A percentile compares a stretch with the other conserved stretches of the same genome.
phyloP scores from a whole-genome alignment of 225 moss, liverwort and hornwort genomes.

The Bryum argenteum region DNA sequence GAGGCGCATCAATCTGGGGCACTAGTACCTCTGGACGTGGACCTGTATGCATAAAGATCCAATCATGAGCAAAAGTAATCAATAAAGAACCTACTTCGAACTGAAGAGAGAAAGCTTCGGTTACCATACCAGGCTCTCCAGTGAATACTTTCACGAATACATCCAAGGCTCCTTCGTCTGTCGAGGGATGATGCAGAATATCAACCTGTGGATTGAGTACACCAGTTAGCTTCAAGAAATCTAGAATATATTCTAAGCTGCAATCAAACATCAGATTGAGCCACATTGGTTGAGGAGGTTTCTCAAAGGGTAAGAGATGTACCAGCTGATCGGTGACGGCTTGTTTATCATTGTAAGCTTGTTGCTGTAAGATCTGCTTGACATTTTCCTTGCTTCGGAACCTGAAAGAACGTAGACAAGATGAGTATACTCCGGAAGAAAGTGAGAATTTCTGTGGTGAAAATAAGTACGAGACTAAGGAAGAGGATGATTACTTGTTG shows the following conservation, averaged over 20 bases:
- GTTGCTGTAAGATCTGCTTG: conserved; percentile 88
- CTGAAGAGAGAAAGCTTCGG: not conserved
- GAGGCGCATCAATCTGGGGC: conserved; percentile 66
- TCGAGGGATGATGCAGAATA: conserved; percentile 92
- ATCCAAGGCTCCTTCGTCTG: conserved; percentile 86
- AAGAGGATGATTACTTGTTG: conserved; percentile 57
- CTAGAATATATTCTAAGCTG: not conserved
- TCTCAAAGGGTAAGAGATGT: conserved; percentile 12
- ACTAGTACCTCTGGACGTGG: conserved; percentile 92
- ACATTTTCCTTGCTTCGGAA: conserved; percentile 93
- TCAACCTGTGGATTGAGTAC: conserved; percentile 66
- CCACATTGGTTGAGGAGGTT: not conserved
- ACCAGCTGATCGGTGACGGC: conserved; percentile 96
- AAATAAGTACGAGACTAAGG: not conserved
- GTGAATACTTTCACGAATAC: conserved; percentile 98
- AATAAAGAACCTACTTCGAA: not conserved
- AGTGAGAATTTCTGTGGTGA: not conserved
- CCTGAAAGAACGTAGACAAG: conserved; percentile 41
- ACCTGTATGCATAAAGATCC: conserved; percentile 49
- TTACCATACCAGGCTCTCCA: conserved; percentile 80
- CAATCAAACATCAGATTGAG: not conserved
- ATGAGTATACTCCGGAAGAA: conserved; percentile 2
- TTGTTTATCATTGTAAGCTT: conserved; percentile 84
- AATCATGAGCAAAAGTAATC: not conserved
- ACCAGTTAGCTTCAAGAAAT: not conserved